Percentiles rank a stretch among this genome's conserved stretches.
Evolutionary conservation across 768 basidiomycete genomes (phyloP).

Genomic region (Lentinula raphanica): DNA sequence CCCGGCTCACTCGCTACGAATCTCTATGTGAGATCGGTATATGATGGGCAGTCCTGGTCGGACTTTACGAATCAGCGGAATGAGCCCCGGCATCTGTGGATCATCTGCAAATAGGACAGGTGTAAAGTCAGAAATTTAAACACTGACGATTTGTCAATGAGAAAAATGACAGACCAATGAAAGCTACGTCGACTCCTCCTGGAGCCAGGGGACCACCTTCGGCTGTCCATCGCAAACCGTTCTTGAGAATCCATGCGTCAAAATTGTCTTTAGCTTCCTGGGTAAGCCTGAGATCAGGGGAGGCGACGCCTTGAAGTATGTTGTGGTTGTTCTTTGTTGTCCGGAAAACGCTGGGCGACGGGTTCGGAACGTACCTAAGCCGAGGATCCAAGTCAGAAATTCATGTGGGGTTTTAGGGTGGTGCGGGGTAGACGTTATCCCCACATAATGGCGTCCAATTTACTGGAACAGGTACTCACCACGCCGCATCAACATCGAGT

Average conservation of each 20-base stretch:
- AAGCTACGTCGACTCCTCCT: slow-evolving; percentile 82
- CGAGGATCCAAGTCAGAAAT: slow-evolving; percentile 9
- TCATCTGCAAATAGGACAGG: slow-evolving; percentile 45
- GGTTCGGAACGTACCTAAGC: slow-evolving; percentile 80
- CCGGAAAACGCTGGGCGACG: slow-evolving; percentile 84
- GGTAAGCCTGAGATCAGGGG: slow-evolving; percentile 70
- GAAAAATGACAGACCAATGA: slow-evolving; percentile 63
- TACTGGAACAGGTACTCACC: slow-evolving; percentile 43
- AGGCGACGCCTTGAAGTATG: slow-evolving; percentile 88
- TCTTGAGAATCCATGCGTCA: slow-evolving; percentile 86
- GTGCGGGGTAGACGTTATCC: not conserved
- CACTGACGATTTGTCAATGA: not conserved
- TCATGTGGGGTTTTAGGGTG: not conserved
- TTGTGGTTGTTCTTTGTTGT: slow-evolving; percentile 96
- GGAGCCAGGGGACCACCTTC: slow-evolving; percentile 80
- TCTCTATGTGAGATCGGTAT: slow-evolving; percentile 95
- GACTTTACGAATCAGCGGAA: slow-evolving; percentile 84
- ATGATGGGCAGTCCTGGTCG: slow-evolving; percentile 84
- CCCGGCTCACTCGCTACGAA: slow-evolving; percentile 58
- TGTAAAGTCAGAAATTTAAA: slow-evolving; percentile 3
- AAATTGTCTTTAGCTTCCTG: slow-evolving; percentile 75
- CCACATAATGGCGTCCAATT: not conserved
- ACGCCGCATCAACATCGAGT: slow-evolving; percentile 76
- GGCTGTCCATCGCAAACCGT: slow-evolving; percentile 83
- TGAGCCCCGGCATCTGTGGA: slow-evolving; percentile 92